A percentile compares a stretch with the other conserved stretches of the same genome.
phyloP scores from a whole-genome alignment of 257 asterid species.

The Solanum boliviense region DNA sequence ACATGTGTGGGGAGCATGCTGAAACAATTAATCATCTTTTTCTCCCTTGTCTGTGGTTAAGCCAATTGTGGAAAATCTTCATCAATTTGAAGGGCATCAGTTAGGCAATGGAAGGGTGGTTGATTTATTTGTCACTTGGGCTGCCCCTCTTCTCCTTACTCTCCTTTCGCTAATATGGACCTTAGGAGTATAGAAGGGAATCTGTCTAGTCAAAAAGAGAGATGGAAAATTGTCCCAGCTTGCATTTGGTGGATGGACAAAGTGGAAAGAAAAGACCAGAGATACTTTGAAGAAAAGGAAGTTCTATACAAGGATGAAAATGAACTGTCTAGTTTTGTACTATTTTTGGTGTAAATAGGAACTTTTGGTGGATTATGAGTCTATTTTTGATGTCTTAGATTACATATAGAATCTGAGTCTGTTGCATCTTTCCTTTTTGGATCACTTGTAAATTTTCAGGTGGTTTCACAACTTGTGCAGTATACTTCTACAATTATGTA shows the following conservation, averaged over 20 bases:
- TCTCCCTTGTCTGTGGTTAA: background rate
- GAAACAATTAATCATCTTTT: background rate
- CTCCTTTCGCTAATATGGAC: background rate
- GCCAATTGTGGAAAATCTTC: background rate
- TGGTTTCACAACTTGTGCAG: background rate
- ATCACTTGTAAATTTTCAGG: background rate
- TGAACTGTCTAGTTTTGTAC: background rate
- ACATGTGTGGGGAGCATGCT: background rate
- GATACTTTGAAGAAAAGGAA: background rate
- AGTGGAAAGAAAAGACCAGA: background rate
- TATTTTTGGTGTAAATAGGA: background rate
- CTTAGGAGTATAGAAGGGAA: background rate
- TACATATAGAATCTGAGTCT: background rate
- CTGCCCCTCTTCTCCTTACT: background rate
- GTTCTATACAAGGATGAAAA: background rate
- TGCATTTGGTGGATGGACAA: background rate
- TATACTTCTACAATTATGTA: background rate
- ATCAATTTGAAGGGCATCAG: background rate
- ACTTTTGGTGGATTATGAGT: background rate
- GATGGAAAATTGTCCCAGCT: background rate
- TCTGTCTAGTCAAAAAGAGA: background rate
- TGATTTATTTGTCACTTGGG: background rate
- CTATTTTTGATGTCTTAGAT: background rate
- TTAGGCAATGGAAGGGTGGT: background rate
- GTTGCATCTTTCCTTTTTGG: background rate